Evolutionary conservation across 2,329 filamentous ascomycete genomes (phyloP).

Genomic region (Cercospora zeina): DNA sequence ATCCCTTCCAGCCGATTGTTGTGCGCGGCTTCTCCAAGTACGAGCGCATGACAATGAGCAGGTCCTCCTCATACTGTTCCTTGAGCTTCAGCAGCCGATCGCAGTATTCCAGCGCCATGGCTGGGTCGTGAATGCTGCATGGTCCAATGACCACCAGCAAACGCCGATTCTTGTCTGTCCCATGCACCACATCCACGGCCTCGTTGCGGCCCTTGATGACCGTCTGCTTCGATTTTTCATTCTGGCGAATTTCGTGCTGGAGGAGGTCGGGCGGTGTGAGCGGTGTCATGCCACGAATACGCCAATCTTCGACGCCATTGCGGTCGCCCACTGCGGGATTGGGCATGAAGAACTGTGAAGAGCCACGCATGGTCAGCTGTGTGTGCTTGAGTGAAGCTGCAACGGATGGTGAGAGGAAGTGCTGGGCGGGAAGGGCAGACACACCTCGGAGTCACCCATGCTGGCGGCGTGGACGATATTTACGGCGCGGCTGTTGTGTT

Average conservation of each 20-base stretch:
- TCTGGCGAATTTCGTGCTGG: conserved; percentile 80
- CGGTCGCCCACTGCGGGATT: conserved; percentile 54
- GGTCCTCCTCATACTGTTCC: conserved; percentile 83
- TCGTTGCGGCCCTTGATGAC: conserved; percentile 62
- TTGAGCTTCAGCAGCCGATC: conserved; percentile 76
- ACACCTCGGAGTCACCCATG: conserved; percentile 3
- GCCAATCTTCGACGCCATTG: conserved; percentile 53
- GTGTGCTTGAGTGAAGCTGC: neutral
- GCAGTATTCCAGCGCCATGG: conserved; percentile 90
- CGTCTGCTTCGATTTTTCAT: conserved; percentile 53
- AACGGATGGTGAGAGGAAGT: neutral
- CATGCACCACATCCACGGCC: conserved; percentile 61
- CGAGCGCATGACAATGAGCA: conserved; percentile 94
- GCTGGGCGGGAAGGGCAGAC: neutral
- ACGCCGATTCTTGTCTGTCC: conserved; percentile 57
- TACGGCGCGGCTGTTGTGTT: neutral
- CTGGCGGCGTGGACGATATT: neutral
- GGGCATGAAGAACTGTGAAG: conserved; percentile 51
- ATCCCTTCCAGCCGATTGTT: conserved; percentile 96
- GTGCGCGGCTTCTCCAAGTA: conserved; percentile 99
- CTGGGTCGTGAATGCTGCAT: conserved; percentile 95
- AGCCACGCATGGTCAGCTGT: neutral
- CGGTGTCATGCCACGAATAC: conserved; percentile 63
- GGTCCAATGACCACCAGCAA: conserved; percentile 84
- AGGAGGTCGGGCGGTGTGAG: conserved; percentile 91